Base-by-base conservation (phyloP, 441 rosid genomes). In the Croton setiger region DNA sequence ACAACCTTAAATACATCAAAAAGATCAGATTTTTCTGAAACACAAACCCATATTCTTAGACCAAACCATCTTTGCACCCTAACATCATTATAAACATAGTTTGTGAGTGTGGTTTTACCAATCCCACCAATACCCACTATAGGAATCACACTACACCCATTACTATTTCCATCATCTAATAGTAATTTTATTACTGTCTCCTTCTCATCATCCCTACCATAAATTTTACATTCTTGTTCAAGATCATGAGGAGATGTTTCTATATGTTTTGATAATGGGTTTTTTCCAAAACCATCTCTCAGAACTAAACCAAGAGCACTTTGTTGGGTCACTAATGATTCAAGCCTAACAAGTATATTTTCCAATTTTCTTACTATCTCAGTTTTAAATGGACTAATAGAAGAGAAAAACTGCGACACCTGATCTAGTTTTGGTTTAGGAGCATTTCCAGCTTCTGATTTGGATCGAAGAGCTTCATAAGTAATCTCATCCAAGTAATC, bases 161-260 rank as follows among this genome's bases (percentile, higher is more conserved):
- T 51, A 17, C 55, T 8, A 7, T 18, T 51, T 51, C 8, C 55
- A 18, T 4, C 55, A 51, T 51, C 55, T 18, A 51, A 4, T 18
- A 51, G 10, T 23, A 51, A 51, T 18, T 51, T 5, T 51, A 51
- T 51, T n/a, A 51, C 18, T 21, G 21, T 11, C 23, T n/a, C 23
- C 21, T 51, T 51, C 5, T 51, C 23, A 27, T 0, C 23, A 15
- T 63, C 15, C 23, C 67, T 63, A 15, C 74, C 74, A 63, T n/a
- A 54, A 54, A 71, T 63, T 60, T 18, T 17, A 61, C 15, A 36
- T 52, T 61, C 73, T 51, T 69, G 60, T 15, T 65, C 68, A n/a
- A 78, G n/a, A n/a, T n/a, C n/a, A n/a, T n/a, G 58, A 33, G 66
- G 55, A 60, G 76, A 51, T 5, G 65, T 64, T 21, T 27, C 74